Percentiles rank a stretch among this genome's conserved stretches.
Evolutionary conservation across 139 green algal species (phyloP).

Genomic region (Chlorella vulgaris): DNA sequence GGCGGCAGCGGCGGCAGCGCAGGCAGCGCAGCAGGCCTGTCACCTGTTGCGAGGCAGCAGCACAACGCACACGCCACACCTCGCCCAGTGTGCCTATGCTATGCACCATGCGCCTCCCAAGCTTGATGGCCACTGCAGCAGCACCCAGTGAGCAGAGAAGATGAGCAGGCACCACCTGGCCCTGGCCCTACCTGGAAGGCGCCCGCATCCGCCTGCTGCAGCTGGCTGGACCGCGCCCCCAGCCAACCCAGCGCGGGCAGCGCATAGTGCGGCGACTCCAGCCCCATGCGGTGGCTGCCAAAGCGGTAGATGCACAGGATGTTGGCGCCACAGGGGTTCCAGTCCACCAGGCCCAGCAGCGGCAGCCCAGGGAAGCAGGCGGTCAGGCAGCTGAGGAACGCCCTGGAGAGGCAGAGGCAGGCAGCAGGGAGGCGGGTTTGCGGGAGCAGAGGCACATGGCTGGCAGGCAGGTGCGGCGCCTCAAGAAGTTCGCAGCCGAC

Average conservation of each 20-base stretch:
- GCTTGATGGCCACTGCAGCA: too few relatives aligned
- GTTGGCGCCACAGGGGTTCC: slow-evolving; percentile 75
- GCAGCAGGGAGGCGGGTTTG: not conserved
- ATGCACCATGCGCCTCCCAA: too few relatives aligned
- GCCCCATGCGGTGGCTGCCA: slow-evolving; percentile 68
- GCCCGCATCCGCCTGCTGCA: slow-evolving; percentile 47
- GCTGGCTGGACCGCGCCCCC: slow-evolving; percentile 61
- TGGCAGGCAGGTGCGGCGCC: not conserved
- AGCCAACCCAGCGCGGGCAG: slow-evolving; percentile 77
- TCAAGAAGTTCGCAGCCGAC: too few relatives aligned
- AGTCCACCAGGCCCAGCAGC: slow-evolving; percentile 82
- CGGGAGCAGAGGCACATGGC: not conserved
- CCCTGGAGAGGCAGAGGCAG: slow-evolving; percentile 3
- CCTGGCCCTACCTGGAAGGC: slow-evolving; percentile 45
- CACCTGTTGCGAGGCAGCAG: too few relatives aligned
- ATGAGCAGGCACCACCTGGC: not conserved
- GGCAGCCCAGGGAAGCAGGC: slow-evolving; percentile 45
- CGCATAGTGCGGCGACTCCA: slow-evolving; percentile 68
- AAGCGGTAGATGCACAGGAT: slow-evolving; percentile 81
- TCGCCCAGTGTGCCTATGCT: too few relatives aligned
- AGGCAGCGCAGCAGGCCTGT: too few relatives aligned
- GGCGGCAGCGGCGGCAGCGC: too few relatives aligned
- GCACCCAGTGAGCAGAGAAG: not conserved
- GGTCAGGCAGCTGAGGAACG: slow-evolving; percentile 60
- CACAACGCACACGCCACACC: too few relatives aligned